Evolutionary conservation across 2,329 filamentous ascomycete genomes (phyloP), one percentile per base, ranked within the genome.

Genomic region (Paramyrothecium sp.): DNA sequence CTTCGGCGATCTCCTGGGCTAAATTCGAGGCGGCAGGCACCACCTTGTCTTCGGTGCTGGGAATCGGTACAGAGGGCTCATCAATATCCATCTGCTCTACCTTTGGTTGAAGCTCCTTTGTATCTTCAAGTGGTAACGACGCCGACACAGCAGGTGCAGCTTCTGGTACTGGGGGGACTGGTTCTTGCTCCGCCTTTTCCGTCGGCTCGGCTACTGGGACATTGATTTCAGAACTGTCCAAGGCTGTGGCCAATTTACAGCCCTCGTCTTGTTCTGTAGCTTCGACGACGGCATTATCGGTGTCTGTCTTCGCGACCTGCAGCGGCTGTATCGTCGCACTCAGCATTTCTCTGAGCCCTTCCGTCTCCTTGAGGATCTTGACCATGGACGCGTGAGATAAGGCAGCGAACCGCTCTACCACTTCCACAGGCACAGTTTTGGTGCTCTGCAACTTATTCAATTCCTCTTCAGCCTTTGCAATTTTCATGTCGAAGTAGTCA

Each of bases 401-500:
- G 8, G 75, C 69, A 3, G 78, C 78, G 59, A 81, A 82, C 3
- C 78, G 78, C 23, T 73, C 68, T 13, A 82, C 71, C 2, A 79
- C 75, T 48, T 76, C 72, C 17, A 49, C 77, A 66, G 58, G 80
- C 56, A 60, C 30, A n/a, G 23, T 67, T 60, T 57, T 77, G 63
- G 58, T 73, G 64, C 56, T 74, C 64, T 79, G 74, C 7, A 85
- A 67, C 53, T 77, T 79, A 57, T 75, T 75, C 30, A 86, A 63
- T 55, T 82, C 76, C 1, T 71, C 71, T 58, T 85, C 78, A 2
- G 78, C 76, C 64, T 84, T 81, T 47, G 73, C 68, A 41, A 86
- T 84, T 61, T 84, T 74, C 54, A 74, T 73, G 54, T 80, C 76
- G 54, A 86, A 84, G 58, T 82, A 82, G 54, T 83, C 81, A 19